Evolutionary conservation across 371 early-diverging fungal species (phyloP), one percentile per base, ranked within the genome.

Genomic region (Fennellomyces sp.): DNA sequence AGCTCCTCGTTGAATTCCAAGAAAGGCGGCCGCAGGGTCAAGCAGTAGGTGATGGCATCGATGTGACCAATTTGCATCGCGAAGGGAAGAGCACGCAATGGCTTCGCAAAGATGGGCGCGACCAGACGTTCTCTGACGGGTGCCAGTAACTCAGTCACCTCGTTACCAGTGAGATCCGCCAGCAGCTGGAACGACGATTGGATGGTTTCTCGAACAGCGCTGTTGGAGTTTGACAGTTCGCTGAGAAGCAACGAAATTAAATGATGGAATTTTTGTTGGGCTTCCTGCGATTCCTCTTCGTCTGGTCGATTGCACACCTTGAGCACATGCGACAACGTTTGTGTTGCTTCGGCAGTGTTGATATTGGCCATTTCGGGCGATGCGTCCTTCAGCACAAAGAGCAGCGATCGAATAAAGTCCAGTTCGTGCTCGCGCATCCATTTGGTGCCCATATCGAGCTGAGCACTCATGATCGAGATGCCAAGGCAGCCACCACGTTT

Each of bases 61-160:
- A 97, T 97, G 65, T 96, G 88, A 8, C 98, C 99, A 26, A 99
- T 98, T 72, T 97, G 98, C 91, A 96, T 93, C 33, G 93, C 87
- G 75, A 95, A 91, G 0, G 98, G 96, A 19, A 98, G 80, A 0
- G 98, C 96, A 7, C 99, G 92, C 58, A 99, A 74, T 3, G 99
- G 99, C 68, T 97, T 97, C 30, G 95, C 88, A 75, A 97, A 98
- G 51, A 99, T 99, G 1, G 97, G 97, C 1, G 80, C 81, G n/a
- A 97, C 81, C 11, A 99, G 78, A 2, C 92, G 84, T 52, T 96
- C 96, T 39, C 91, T 81, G 0, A 91, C 91, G 0, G 94, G 96
- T 6, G 82, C 81, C 53, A 99, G 74, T 2, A 99, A 72, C 17
- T 92, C 93, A 0, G 96, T 93, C 12, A 96, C 89, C 42, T 87